Evolutionary conservation across 306 rosid genomes (phyloP).

Genomic region (Sphenostylis stenocarpa): DNA sequence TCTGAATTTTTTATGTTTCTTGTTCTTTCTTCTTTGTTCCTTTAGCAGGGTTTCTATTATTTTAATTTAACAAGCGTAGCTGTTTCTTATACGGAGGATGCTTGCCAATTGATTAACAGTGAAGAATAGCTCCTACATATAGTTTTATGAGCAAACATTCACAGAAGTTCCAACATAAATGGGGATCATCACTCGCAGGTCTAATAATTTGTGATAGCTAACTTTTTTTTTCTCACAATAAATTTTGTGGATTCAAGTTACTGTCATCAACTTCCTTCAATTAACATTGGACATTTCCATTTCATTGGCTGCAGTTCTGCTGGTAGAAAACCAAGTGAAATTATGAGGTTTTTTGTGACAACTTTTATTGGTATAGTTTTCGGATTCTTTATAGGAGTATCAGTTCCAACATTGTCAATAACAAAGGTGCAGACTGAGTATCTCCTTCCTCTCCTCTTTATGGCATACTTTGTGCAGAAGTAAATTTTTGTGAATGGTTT

Average conservation of each 20-base stretch:
- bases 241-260: constrained; percentile 10
- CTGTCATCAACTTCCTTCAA: constrained; percentile 21
- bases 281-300: constrained; percentile 21
- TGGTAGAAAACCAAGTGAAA: constrained; percentile 79
- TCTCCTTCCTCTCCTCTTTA: constrained; percentile 13
- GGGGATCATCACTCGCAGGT: constrained; percentile 90
- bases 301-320: constrained; percentile 60
- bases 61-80: constrained; percentile 21
- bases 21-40: constrained; percentile 36
- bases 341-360: constrained; percentile 77
- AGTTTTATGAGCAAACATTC: constrained; percentile 45
- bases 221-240: constrained; percentile 10
- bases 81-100: constrained; percentile 34
- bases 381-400: constrained; percentile 89
- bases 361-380: constrained; percentile 83
- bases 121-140: constrained; percentile 49
- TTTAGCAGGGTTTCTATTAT: constrained; percentile 45
- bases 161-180: constrained; percentile 54
- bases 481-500: constrained; percentile 8
- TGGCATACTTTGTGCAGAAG: constrained; percentile 14
- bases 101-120: constrained; percentile 37
- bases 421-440: constrained; percentile 61
- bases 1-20: constrained; percentile 29
- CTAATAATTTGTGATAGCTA: constrained; percentile 16
- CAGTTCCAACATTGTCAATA: constrained; percentile 83